Conservation (phyloP, 148 eudicot genomes). For the Vaccinium myrtillus region DNA sequence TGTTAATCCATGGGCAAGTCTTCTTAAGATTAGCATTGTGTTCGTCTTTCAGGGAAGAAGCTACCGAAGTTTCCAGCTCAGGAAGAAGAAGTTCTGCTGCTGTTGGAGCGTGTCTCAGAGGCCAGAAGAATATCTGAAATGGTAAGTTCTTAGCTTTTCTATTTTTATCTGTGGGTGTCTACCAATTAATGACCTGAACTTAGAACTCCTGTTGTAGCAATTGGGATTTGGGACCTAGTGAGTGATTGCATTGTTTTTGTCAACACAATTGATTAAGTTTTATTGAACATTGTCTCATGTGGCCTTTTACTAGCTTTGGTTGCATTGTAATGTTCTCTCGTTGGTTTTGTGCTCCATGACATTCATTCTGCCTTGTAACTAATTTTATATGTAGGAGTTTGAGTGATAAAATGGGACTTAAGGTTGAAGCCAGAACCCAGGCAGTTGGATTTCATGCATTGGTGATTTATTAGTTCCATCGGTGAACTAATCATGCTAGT, state of each 20-base stretch:
- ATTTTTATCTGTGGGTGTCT: background rate
- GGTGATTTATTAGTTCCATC: background rate
- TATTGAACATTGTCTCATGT: background rate
- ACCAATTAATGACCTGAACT: background rate
- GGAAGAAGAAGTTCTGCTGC: constrained; percentile 69
- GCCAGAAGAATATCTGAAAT: constrained; percentile 67
- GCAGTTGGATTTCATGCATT: background rate
- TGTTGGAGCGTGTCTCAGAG: constrained; percentile 65
- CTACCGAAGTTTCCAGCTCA: constrained; percentile 58
- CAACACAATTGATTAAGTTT: background rate
- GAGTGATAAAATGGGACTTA: background rate
- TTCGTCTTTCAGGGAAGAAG: constrained; percentile 55
- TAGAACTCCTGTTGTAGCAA: background rate
- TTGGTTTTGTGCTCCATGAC: background rate
- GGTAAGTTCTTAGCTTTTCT: constrained; percentile 35
- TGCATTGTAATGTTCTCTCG: background rate
- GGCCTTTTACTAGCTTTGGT: background rate
- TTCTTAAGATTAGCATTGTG: background rate
- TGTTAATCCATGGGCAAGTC: constrained; percentile 1
- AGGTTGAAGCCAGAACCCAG: background rate
- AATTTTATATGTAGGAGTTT: background rate
- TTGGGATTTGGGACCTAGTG: background rate
- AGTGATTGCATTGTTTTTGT: background rate
- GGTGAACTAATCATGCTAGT: background rate
- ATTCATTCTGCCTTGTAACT: background rate